phyloP scores from a whole-genome alignment of 345 rosid genomes.

The Rubroshorea leprosula region DNA sequence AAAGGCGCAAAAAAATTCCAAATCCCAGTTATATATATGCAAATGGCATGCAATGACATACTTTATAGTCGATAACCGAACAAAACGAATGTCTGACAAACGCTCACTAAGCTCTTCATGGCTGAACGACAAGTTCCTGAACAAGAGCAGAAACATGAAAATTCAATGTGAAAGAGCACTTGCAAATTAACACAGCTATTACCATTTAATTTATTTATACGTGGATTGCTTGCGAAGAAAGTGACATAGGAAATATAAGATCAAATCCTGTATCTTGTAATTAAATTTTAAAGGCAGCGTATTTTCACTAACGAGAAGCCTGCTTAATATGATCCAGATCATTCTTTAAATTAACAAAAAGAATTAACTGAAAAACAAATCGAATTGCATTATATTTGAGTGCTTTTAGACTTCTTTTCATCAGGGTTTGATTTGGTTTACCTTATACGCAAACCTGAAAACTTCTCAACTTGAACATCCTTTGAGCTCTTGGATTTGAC shows the following conservation, averaged over 20 bases:
- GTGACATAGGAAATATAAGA: background rate
- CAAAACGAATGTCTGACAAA: conserved; percentile 73
- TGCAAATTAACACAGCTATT: no score
- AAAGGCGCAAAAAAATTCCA: no score
- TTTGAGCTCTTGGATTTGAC: conserved; percentile 32
- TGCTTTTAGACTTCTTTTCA: background rate
- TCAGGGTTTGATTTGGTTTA: conserved; percentile 12
- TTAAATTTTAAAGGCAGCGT: no score
- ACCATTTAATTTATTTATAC: no score
- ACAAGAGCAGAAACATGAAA: background rate
- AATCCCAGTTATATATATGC: background rate
- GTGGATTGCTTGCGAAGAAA: no score
- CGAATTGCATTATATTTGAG: background rate
- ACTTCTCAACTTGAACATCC: conserved; percentile 55
- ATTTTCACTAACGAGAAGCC: background rate
- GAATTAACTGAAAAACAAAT: background rate
- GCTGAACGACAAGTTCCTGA: conserved; percentile 61
- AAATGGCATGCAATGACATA: conserved; percentile 18
- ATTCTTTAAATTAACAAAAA: background rate
- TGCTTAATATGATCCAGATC: background rate
- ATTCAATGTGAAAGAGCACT: background rate
- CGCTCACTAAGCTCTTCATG: conserved; percentile 56
- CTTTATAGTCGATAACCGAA: conserved; percentile 64
- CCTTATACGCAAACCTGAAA: conserved; percentile 86
- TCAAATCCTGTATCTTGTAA: no score